Percentiles rank a stretch among this genome's conserved stretches.
Conservation (phyloP, 73 alveolate genomes). For the Paramecium tetraurelia region DNA sequence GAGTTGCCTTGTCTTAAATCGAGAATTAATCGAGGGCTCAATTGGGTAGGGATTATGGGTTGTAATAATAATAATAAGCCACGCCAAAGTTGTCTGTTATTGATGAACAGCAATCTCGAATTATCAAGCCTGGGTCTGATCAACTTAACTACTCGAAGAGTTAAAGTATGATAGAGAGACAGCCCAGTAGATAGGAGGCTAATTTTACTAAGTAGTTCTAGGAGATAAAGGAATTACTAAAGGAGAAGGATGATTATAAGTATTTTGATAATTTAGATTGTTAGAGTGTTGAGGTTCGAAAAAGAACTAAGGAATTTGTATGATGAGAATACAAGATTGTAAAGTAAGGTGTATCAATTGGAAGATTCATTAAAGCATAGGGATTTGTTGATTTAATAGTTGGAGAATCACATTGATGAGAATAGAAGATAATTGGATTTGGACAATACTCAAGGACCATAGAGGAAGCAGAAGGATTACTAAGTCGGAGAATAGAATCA, state of each 20-base stretch:
- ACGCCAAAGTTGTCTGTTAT: neutral
- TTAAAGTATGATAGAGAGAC: neutral
- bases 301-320: neutral
- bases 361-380: neutral
- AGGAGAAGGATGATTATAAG: slow-evolving; percentile 42
- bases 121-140: neutral
- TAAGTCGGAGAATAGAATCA: neutral
- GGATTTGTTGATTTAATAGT: neutral
- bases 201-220: neutral
- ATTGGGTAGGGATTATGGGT: neutral
- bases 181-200: neutral
- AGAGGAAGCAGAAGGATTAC: neutral
- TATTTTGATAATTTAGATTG: neutral
- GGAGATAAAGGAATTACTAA: slow-evolving; percentile 3
- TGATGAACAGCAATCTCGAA: neutral
- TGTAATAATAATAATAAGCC: neutral
- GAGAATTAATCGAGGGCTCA: neutral
- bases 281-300: neutral
- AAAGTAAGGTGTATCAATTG: neutral
- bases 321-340: slow-evolving; percentile 15
- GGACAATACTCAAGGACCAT: neutral
- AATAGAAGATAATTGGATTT: neutral
- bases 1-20: neutral
- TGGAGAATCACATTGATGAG: neutral
- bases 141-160: neutral